A percentile compares a stretch with the other conserved stretches of the same genome.
Evolutionary conservation across 2,329 filamentous ascomycete genomes (phyloP).

Genomic region (Colletotrichum incanum): DNA sequence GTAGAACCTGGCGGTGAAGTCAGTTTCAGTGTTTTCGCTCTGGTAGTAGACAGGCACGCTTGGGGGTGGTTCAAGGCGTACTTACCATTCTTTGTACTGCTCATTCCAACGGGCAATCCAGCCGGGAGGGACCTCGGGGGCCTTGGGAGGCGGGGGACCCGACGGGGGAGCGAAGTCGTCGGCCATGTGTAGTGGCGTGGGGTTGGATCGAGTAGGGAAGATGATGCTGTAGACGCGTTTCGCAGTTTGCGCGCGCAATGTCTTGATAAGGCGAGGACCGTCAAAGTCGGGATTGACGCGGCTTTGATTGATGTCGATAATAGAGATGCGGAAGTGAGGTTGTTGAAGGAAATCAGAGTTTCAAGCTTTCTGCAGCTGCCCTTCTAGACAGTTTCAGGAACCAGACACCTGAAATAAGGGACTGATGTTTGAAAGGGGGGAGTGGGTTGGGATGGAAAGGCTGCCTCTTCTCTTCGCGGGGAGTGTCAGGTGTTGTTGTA

Average conservation of each 20-base stretch:
- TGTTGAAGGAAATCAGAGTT: constrained; percentile 8
- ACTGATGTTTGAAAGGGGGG: constrained; percentile 8
- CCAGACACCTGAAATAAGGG: constrained; percentile 1
- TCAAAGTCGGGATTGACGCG: neutral
- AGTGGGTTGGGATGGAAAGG: constrained; percentile 2
- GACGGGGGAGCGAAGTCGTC: constrained; percentile 69
- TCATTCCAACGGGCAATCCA: constrained; percentile 91
- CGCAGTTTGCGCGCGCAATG: neutral
- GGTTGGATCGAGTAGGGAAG: neutral
- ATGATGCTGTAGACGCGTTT: neutral
- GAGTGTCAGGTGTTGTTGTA: constrained; percentile 34
- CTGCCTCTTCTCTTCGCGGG: constrained; percentile 4
- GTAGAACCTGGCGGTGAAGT: constrained; percentile 78
- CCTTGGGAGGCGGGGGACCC: constrained; percentile 71
- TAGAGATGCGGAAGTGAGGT: neutral
- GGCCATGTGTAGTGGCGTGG: constrained; percentile 58
- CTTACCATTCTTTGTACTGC: constrained; percentile 89
- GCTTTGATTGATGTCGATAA: neutral
- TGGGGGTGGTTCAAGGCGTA: constrained; percentile 51
- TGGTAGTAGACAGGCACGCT: neutral
- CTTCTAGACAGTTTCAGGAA: neutral
- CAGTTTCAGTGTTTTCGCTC: constrained; percentile 21
- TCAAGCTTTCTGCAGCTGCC: constrained; percentile 15
- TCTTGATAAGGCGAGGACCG: neutral
- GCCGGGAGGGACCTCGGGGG: constrained; percentile 76